Base-by-base conservation (phyloP, 495 filamentous ascomycete species). In the Tetracladium marchalianum region DNA sequence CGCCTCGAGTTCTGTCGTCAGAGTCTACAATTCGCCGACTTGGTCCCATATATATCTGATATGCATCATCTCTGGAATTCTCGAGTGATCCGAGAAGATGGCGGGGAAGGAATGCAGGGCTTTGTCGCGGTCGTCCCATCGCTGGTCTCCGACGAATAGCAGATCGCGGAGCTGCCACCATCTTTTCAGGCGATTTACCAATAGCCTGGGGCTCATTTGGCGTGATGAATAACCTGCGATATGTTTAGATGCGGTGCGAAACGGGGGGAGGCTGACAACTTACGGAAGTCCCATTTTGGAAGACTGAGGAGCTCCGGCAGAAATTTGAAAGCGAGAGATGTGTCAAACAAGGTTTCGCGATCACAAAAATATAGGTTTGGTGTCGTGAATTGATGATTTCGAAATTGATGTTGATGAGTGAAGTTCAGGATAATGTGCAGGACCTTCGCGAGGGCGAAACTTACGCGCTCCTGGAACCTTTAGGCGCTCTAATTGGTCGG, bases 281-380 rank as follows among this genome's bases (percentile, higher is more conserved):
- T 76, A 87, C 81, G 82, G 85, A 50, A 89, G 78, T 68, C 86
- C 86, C 86, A 92, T 90, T 62, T 58, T 71, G 53, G 55, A 45
- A 33, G 54, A 46, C 12, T 34, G 35, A 40, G 22, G 27, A 16
- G 18, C 33, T 45, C 15, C 53, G 22, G 32, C 27, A 32, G 16
- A 24, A 34, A 13, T 22, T 32, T 15, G 42, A 34, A 52, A 45
- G 37, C 31, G 17, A 33, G 24, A 10, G 17, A 31, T 18, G 27
- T 11, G 19, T 6, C 31, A 22, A 41, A 18, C 24, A 24, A 32
- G n/a, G 9, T 32, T 44, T 8, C n/a, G 49, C 53, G 53, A 56
- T 45, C 22, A 27, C 33, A 38, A 43, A 11, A 19, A 40, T 39
- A 37, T n/a, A 15, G n/a, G 27, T 41, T 50, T 39, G 12, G 41